phyloP scores from a whole-genome alignment of 2,329 filamentous ascomycete genomes.

The Penicillium aurantiogriseum region DNA sequence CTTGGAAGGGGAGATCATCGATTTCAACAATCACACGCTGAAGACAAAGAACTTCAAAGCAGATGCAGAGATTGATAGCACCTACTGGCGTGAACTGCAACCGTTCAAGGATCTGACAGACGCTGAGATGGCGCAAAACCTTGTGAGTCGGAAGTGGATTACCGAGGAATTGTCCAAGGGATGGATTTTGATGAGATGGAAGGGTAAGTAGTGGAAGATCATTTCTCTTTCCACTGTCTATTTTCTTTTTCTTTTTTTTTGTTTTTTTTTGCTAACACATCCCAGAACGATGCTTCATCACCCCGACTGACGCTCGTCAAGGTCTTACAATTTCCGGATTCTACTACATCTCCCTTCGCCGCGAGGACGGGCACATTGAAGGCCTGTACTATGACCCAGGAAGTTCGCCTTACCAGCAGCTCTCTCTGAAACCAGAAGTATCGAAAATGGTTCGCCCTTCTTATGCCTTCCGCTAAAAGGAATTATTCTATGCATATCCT shows the following conservation, averaged over 20 bases:
- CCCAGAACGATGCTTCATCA: constrained; percentile 50
- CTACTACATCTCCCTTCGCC: constrained; percentile 50
- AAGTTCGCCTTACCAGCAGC: constrained; percentile 50
- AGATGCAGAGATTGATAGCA: constrained; percentile 47
- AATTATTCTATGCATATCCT: background rate
- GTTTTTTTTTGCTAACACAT: constrained; percentile 10
- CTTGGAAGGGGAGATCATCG: constrained; percentile 67
- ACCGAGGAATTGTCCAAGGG: constrained; percentile 42
- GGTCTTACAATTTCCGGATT: constrained; percentile 52
- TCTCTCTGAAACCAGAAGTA: constrained; percentile 44
- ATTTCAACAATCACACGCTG: constrained; percentile 54
- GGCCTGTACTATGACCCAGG: constrained; percentile 52
- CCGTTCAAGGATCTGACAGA: constrained; percentile 48
- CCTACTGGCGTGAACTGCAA: constrained; percentile 50
- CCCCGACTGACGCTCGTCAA: constrained; percentile 46
- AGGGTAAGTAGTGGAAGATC: constrained; percentile 36
- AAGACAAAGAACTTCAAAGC: constrained; percentile 50
- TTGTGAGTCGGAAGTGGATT: constrained; percentile 47
- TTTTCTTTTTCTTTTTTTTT: background rate
- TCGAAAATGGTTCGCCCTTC: constrained; percentile 43
- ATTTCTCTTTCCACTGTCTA: background rate
- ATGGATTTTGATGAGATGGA: constrained; percentile 54
- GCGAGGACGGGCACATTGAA: constrained; percentile 47
- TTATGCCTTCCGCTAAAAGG: constrained; percentile 41
- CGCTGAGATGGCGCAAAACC: constrained; percentile 44